Evolutionary conservation across 1,284 basidiomycete genomes (phyloP), one percentile per base, ranked within the genome.

Genomic region (Megacollybia platyphylla): DNA sequence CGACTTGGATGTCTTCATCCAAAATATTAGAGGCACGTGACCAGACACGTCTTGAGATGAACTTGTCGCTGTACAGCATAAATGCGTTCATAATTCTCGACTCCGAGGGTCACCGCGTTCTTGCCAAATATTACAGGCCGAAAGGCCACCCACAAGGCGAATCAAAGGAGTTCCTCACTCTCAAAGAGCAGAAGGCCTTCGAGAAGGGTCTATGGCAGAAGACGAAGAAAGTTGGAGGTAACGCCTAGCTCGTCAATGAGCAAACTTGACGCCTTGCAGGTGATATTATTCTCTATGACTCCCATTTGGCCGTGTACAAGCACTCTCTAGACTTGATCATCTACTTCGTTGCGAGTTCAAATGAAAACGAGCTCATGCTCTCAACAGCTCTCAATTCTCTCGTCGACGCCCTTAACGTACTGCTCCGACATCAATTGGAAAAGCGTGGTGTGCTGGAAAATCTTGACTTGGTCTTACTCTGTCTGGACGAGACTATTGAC

Each of bases 291-390:
- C 75, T 97, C 8, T 91, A 89, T 60, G 90, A 91, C 59, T 72
- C 83, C 48, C 85, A 92, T 56, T 74, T 97, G n/a, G 83, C 88
- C 26, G 78, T 98, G 17, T 96, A 94, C 69, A 89, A 87, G 54
- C 79, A 96, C 52, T 88, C 90, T 30, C 80, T 96, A 45, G 96
- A 99, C 67, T 80, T 97, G 54, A 87, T 93, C 49, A 82, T 97
- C 61, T 96, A 97, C 70, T 80, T 98, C 53, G 76, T 98, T 55
- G 90, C 88, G 11, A 84, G 87, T 3, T 71, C 88, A 8, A 71
- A 73, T 2, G 92, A 96, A 64, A 98, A 99, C 65, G 94, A 98
- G 64, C 75, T 98, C 48, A 97, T 98, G 91, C 79, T 98, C 36
- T 79, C 87, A 47, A 67, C 77, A 11, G 84, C 90, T 6, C 77